Evolutionary conservation across 768 basidiomycete genomes (phyloP), one percentile per base, ranked within the genome.

Genomic region (Tulasnella sp.): DNA sequence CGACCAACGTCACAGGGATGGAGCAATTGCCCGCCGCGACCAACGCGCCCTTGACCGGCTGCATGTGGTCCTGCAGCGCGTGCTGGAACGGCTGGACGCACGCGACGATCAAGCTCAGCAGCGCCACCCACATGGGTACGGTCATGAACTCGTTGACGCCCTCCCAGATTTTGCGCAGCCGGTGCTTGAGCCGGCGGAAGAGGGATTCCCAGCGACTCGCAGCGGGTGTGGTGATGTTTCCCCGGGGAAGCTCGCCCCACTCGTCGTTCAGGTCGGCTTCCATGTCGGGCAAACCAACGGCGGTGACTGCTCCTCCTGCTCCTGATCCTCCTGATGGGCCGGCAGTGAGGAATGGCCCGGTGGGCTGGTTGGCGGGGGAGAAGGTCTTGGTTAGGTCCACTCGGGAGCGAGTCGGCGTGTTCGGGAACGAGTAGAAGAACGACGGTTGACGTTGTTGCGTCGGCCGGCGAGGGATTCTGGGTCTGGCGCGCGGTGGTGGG

Each of bases 1-100:
- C 95, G 78, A 98, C 88, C 36, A 98, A 87, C 2, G 97, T 98
- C 38, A 98, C 83, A 0, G 97, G 97, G 80, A 98, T 92, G 14
- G 92, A 92, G 80, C 94, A 95, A 80, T 88, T 90, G 1, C 95
- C 94, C 0, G 92, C 91, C 18, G 87, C 86, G 1, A 86, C 87
- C 74, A 96, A 85, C 0, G 94, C 92, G 39, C 91, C 89, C 82
- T 91, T 93, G 80, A 95, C 84, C 0, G 92, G 90, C 46, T 86
- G 87, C 84, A 94, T 86, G 81, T 91, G 89, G 6, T 87, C 85
- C 36, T 92, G 89, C 76, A 98, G 87, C 12, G 88, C 83, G 74
- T 91, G 89, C 84, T 99, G 96, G 7, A 97, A 80, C 2, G 94
- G 93, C 9, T 87, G 91, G 16, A 92, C 87, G 83, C 93, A 90